Percentiles rank a stretch among this genome's conserved stretches.
These are phyloP conservation scores for Lasiodiplodia hormozganensis DNA, from an alignment of 2,329 filamentous ascomycete species.

Conservation along the genomic window DNA sequence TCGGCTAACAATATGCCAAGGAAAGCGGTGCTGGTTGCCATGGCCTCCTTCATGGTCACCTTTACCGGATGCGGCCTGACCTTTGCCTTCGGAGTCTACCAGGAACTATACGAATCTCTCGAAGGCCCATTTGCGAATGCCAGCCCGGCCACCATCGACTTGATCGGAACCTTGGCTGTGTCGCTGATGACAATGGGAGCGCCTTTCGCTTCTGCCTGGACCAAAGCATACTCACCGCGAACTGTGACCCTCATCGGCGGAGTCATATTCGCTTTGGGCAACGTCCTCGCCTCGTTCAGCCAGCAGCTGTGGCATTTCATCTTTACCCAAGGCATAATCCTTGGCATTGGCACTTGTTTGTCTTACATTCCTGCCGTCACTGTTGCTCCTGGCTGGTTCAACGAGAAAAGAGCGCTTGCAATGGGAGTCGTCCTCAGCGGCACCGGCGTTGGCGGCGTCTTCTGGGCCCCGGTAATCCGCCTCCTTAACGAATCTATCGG, in stretches of 20 bases:
- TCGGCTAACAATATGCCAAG: not conserved
- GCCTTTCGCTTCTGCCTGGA: constrained; percentile 27
- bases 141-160: constrained; percentile 46
- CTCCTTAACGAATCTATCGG: constrained; percentile 43
- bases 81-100: constrained; percentile 51
- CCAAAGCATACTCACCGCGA: constrained; percentile 26
- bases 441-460: constrained; percentile 49
- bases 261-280: constrained; percentile 18
- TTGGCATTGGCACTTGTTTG: constrained; percentile 49
- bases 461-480: constrained; percentile 43
- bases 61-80: constrained; percentile 48
- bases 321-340: constrained; percentile 45
- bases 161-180: constrained; percentile 34
- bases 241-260: constrained; percentile 23
- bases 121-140: constrained; percentile 46
- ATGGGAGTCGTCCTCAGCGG: constrained; percentile 50
- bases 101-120: constrained; percentile 48
- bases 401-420: constrained; percentile 44
- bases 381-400: constrained; percentile 49
- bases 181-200: constrained; percentile 30
- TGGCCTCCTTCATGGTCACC: constrained; percentile 40
- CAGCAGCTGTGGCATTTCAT: constrained; percentile 30
- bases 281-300: constrained; percentile 27
- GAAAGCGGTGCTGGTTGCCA: constrained; percentile 4
- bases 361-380: constrained; percentile 49